These are phyloP conservation scores for Plasmopara halstedii DNA, from an alignment of 352 stramenopile genomes.

Conservation along the genomic window DNA sequence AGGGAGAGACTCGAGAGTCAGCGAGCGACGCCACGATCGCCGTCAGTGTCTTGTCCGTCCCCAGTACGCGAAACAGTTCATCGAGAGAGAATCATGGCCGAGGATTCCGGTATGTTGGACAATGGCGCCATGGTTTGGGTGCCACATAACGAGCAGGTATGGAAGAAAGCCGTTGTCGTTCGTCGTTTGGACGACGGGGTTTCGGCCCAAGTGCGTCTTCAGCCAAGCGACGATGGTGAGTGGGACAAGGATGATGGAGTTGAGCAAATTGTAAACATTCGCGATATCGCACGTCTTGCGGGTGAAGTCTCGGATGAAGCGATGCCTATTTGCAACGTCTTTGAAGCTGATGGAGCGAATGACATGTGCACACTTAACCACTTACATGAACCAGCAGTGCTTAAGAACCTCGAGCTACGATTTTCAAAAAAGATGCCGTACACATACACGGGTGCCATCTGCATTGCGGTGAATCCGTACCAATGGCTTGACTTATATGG, in stretches of 20 bases:
- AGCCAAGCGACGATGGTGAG: slow-evolving; percentile 44
- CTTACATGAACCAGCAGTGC: slow-evolving; percentile 65
- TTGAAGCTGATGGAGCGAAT: slow-evolving; percentile 48
- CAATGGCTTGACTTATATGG: slow-evolving; percentile 76
- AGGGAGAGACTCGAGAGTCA: slow-evolving; percentile 23
- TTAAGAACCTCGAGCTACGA: slow-evolving; percentile 70
- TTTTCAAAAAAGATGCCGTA: slow-evolving; percentile 67
- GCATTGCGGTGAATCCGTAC: slow-evolving; percentile 76
- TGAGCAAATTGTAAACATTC: slow-evolving; percentile 52
- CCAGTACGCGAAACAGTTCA: slow-evolving; percentile 17
- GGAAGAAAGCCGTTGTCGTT: slow-evolving; percentile 72
- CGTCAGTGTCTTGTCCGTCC: slow-evolving; percentile 2
- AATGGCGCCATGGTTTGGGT: slow-evolving; percentile 75
- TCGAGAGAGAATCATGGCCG: slow-evolving; percentile 18
- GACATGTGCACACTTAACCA: slow-evolving; percentile 82
- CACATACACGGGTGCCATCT: slow-evolving; percentile 78
- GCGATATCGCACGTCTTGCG: slow-evolving; percentile 53
- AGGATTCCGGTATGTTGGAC: slow-evolving; percentile 43
- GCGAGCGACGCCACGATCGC: slow-evolving; percentile 17
- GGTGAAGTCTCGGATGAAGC: slow-evolving; percentile 67
- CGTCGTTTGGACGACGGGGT: slow-evolving; percentile 38
- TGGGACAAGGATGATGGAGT: slow-evolving; percentile 54
- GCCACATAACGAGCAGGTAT: slow-evolving; percentile 63
- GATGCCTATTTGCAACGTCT: slow-evolving; percentile 82
- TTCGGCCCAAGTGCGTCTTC: slow-evolving; percentile 51